Evolutionary conservation across 2,329 filamentous ascomycete species (phyloP).

Genomic region (Talaromyces atroroseus): DNA sequence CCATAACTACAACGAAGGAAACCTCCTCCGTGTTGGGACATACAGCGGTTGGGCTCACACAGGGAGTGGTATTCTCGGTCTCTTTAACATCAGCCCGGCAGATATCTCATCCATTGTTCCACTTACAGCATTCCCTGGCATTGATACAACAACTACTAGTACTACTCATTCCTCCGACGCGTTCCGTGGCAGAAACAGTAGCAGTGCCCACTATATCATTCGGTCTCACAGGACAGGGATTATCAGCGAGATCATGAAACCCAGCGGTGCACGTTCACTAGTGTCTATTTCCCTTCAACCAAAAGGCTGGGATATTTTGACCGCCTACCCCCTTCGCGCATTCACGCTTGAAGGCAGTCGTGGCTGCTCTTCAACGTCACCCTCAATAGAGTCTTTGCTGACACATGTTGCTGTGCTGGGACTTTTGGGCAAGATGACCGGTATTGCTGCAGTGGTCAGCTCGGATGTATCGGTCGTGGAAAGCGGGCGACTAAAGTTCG

Average conservation of each 20-base stretch:
- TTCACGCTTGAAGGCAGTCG: conserved; percentile 41
- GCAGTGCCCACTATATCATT: conserved; percentile 59
- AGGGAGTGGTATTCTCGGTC: conserved; percentile 70
- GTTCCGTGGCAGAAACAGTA: background rate
- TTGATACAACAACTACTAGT: conserved; percentile 38
- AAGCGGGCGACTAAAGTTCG: conserved; percentile 59
- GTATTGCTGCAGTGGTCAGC: conserved; percentile 67
- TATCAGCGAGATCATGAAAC: conserved; percentile 43
- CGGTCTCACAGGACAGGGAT: conserved; percentile 64
- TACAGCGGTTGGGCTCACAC: conserved; percentile 65
- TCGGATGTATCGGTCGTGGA: conserved; percentile 55
- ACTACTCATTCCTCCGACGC: background rate
- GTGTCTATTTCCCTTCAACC: conserved; percentile 59
- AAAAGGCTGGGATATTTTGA: conserved; percentile 74
- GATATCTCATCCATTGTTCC: conserved; percentile 64
- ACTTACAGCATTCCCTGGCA: conserved; percentile 67
- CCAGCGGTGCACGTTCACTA: conserved; percentile 38
- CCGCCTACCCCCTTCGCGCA: conserved; percentile 60
- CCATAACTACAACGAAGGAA: conserved; percentile 65
- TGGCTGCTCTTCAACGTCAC: conserved; percentile 21
- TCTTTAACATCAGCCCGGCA: conserved; percentile 72
- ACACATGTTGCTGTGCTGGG: conserved; percentile 64
- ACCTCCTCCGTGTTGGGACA: conserved; percentile 69
- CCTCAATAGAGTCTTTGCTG: conserved; percentile 18
- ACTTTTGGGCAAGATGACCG: conserved; percentile 82